Evolutionary conservation across 2,329 filamentous ascomycete genomes (phyloP).

Genomic region (Endocalyx cinctus): DNA sequence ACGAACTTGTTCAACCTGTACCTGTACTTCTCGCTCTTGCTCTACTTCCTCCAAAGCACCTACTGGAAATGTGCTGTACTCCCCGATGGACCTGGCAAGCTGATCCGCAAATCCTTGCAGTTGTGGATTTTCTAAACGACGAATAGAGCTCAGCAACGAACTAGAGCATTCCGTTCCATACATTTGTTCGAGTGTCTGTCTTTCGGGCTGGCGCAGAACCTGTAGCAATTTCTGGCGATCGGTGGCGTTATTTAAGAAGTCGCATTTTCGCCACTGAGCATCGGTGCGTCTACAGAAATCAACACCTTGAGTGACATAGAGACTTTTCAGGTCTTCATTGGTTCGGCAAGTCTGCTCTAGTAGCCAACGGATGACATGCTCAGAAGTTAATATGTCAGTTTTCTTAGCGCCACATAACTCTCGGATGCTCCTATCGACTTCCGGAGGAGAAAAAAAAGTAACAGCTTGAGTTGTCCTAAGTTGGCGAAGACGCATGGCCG

Average conservation of each 20-base stretch:
- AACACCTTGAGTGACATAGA: constrained; percentile 53
- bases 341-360: constrained; percentile 54
- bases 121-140: too few relatives aligned
- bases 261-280: constrained; percentile 22
- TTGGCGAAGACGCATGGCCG: constrained; percentile 61
- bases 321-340: constrained; percentile 51
- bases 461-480: constrained; percentile 50
- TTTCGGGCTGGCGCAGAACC: neutral
- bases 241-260: neutral
- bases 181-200: neutral
- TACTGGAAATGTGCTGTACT: neutral
- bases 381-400: constrained; percentile 34
- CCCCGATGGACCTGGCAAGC: neutral
- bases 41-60: neutral
- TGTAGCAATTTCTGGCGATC: neutral
- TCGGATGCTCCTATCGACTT: constrained; percentile 1
- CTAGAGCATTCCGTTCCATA: constrained; percentile 1
- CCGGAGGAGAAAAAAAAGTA: constrained; percentile 30
- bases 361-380: constrained; percentile 50
- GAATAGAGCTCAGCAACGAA: neutral
- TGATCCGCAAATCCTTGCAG: neutral
- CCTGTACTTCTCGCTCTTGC: neutral
- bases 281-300: constrained; percentile 54
- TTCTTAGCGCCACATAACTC: neutral
- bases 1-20: constrained; percentile 34